A percentile compares a stretch with the other conserved stretches of the same genome.
These are phyloP conservation scores for Mycena venus DNA, from an alignment of 768 basidiomycete genomes.

Conservation along the genomic window DNA sequence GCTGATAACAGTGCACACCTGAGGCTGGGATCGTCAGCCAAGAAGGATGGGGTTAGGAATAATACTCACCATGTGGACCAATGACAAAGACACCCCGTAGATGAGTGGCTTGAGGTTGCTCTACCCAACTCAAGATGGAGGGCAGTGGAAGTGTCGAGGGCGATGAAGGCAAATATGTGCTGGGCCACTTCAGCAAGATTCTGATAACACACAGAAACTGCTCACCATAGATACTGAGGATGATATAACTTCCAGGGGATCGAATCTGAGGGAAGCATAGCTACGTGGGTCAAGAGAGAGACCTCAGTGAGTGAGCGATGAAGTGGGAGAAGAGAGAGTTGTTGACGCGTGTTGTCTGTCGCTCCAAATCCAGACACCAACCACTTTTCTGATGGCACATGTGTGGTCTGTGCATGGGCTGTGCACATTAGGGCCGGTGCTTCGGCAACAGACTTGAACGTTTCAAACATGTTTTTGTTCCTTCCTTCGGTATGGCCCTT, in stretches of 20 bases:
- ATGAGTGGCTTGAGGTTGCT: neutral
- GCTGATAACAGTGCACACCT: no score
- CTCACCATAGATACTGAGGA: neutral
- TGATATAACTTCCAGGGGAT: neutral
- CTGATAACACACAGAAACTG: neutral
- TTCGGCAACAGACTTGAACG: no score
- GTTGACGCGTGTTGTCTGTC: neutral
- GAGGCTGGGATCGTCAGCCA: neutral
- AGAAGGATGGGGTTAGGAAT: neutral
- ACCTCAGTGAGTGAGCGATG: neutral
- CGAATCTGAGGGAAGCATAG: neutral
- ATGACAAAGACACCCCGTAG: neutral
- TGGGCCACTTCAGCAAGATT: neutral
- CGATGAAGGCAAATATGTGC: neutral
- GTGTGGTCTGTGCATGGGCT: no score
- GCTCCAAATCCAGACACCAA: neutral
- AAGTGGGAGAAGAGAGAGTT: neutral
- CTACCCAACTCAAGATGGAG: neutral
- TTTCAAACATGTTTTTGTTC: no score
- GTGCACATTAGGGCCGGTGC: no score
- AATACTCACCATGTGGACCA: neutral
- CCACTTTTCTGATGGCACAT: no score
- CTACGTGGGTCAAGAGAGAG: neutral
- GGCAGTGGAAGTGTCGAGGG: neutral
- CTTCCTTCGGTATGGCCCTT: no score